Base-by-base conservation (phyloP, 768 basidiomycete species). In the Psilocybe azurescens region DNA sequence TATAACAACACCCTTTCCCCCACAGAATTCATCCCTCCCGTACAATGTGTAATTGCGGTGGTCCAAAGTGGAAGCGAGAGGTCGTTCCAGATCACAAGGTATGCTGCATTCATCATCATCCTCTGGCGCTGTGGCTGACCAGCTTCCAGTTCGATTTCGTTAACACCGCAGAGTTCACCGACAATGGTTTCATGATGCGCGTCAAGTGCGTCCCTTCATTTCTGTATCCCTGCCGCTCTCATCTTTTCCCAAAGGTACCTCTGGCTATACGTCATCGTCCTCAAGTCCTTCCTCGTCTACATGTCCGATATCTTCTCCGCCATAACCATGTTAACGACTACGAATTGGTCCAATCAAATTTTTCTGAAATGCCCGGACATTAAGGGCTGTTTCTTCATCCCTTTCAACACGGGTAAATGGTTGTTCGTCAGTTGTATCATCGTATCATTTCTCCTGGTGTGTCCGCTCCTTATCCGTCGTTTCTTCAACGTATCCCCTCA, bases 1-100 rank as follows among this genome's bases (percentile, higher is more conserved):
- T 62, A 63, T 61, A 65, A 58, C 68, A 63, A 62, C 36, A 18
- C 44, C 61, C 56, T 63, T 46, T 65, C 61, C 68, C 66, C 67
- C 61, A 59, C 46, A 65, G 53, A 64, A 64, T 39, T 60, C 70
- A 67, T 62, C 55, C n/a, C 33, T 36, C 11, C 33, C 11, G 33
- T 54, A 46, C 50, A 55, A 60, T 66, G 59, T 59, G 64, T 65
- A 62, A 65, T 62, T 76, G 77, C 86, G 86, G 88, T 67, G 93
- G 88, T 70, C 82, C 90, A 47, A 88, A 92, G 67, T 97, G 96
- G 97, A 99, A 99, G 82, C 86, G 95, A 72, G 97, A 98, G 83
- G 86, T 92, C 69, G 95, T 98, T 49, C 94, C 93, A 58, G 97
- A 98, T 79, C 97, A 99, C 79, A 99, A 99, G 86, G 97, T 95